A percentile compares a stretch with the other conserved stretches of the same genome.
Conservation (phyloP, 1,139 yeast genomes). For the Yamadazyma blattariae region DNA sequence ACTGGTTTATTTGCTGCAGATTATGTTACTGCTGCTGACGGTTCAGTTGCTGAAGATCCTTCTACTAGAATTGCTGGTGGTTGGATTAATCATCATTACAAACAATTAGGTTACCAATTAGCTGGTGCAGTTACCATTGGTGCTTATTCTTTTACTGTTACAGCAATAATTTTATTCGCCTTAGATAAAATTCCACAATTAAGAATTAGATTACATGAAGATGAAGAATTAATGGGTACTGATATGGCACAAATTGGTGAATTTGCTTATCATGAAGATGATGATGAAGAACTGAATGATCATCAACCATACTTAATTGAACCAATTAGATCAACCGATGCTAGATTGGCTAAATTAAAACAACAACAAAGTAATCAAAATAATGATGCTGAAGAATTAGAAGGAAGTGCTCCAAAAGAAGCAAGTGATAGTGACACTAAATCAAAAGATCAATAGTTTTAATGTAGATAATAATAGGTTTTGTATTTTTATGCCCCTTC, state of each 20-base stretch:
- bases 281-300: conserved; percentile 21
- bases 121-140: conserved; percentile 78
- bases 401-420: conserved; percentile 18
- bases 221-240: conserved; percentile 87
- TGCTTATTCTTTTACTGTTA: conserved; percentile 77
- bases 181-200: conserved; percentile 84
- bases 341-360: conserved; percentile 38
- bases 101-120: conserved; percentile 89
- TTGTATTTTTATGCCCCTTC: background rate
- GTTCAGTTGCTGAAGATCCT: conserved; percentile 52
- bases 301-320: conserved; percentile 60
- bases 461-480: background rate
- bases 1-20: conserved; percentile 95
- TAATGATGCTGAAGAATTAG: conserved; percentile 16
- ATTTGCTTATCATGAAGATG: conserved; percentile 61
- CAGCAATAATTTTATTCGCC: conserved; percentile 63
- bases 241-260: conserved; percentile 90
- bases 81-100: conserved; percentile 89
- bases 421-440: conserved; percentile 16
- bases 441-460: conserved; percentile 11
- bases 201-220: conserved; percentile 80
- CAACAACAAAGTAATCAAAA: conserved; percentile 9
- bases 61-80: conserved; percentile 70
- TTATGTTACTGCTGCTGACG: conserved; percentile 78
- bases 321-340: conserved; percentile 63